phyloP scores from a whole-genome alignment of 306 rosid species.

The Acacia confusa region DNA sequence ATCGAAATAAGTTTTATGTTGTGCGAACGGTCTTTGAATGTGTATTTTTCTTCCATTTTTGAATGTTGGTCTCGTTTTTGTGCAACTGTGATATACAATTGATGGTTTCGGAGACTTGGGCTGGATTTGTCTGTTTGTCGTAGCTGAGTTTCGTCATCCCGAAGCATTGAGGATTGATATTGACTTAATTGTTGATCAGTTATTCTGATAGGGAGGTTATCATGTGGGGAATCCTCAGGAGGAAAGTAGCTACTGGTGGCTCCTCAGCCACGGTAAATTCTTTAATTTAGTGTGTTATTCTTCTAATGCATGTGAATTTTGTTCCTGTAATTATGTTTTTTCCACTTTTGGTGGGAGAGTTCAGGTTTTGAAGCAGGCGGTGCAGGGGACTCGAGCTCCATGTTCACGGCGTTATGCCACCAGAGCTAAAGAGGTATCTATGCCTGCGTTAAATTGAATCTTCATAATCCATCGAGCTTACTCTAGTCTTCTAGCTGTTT shows the following conservation, averaged over 20 bases:
- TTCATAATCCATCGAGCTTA: background rate
- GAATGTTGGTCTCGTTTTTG: background rate
- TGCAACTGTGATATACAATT: background rate
- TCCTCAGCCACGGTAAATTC: constrained; percentile 19
- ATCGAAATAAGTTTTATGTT: background rate
- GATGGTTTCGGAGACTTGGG: background rate
- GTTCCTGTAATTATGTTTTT: background rate
- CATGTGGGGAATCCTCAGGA: constrained; percentile 34
- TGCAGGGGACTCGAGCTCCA: constrained; percentile 19
- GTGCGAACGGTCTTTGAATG: background rate
- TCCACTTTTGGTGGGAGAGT: background rate
- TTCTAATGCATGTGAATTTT: background rate
- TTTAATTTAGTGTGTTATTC: background rate
- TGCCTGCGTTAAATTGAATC: constrained; percentile 2
- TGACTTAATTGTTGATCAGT: background rate
- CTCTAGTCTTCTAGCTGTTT: background rate
- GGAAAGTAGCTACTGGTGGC: constrained; percentile 19
- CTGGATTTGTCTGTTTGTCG: background rate
- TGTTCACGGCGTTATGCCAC: constrained; percentile 20
- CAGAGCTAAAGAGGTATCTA: constrained; percentile 26
- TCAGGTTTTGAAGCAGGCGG: constrained; percentile 29
- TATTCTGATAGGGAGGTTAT: background rate
- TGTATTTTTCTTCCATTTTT: no score
- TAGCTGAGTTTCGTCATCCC: background rate
- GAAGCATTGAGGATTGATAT: background rate